A percentile compares a stretch with the other conserved stretches of the same genome.
Evolutionary conservation across 805 yeast genomes (phyloP).

Genomic region (Ascoidea rubescens): DNA sequence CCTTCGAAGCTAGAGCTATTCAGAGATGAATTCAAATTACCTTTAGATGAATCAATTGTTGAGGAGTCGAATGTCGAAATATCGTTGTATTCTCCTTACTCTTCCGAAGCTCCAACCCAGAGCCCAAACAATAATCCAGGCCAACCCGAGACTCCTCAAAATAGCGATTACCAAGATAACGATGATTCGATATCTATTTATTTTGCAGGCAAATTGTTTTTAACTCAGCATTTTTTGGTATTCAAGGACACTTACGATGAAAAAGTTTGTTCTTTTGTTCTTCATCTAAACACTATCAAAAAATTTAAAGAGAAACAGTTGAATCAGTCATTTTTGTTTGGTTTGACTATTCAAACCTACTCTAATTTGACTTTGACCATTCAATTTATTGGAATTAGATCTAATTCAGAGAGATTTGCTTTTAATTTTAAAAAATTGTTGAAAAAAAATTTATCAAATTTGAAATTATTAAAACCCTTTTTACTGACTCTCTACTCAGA

Average conservation of each 20-base stretch:
- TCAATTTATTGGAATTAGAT: slow-evolving; percentile 66
- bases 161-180: slow-evolving; percentile 2
- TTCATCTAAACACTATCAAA: slow-evolving; percentile 67
- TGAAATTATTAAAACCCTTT: slow-evolving; percentile 49
- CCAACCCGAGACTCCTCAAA: slow-evolving; percentile 8
- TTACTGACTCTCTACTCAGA: slow-evolving; percentile 73
- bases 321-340: slow-evolving; percentile 60
- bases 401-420: slow-evolving; percentile 73
- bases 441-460: slow-evolving; percentile 47
- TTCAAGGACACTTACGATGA: slow-evolving; percentile 62
- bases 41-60: slow-evolving; percentile 50
- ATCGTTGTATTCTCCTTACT: slow-evolving; percentile 18
- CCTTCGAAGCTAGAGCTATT: not conserved
- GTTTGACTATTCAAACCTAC: slow-evolving; percentile 57
- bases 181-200: slow-evolving; percentile 16
- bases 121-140: not conserved
- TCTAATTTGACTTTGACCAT: slow-evolving; percentile 49
- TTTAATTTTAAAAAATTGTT: slow-evolving; percentile 46
- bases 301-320: slow-evolving; percentile 74
- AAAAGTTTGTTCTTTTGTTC: slow-evolving; percentile 47
- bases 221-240: slow-evolving; percentile 65
- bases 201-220: slow-evolving; percentile 49
- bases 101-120: slow-evolving; percentile 1
- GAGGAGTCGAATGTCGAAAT: slow-evolving; percentile 58
- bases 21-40: slow-evolving; percentile 42